Evolutionary conservation across 805 yeast genomes (phyloP), one percentile per base, ranked within the genome.

Genomic region (Ogataea glucozyma): DNA sequence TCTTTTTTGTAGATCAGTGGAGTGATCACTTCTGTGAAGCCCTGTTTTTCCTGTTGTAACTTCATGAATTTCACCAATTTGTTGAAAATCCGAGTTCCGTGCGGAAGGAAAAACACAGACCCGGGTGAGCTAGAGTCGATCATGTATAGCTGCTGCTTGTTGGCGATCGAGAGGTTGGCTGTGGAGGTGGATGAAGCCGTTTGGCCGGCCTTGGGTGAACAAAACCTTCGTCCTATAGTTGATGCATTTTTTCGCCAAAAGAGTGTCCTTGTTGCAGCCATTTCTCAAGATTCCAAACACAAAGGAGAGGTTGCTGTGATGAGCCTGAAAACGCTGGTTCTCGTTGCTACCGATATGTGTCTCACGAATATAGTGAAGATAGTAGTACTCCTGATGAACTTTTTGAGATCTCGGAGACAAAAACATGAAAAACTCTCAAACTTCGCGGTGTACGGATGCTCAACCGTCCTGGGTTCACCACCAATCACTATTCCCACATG

Each of bases 21-120:
- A 1, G 97, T 87, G 20, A 91, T 78, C 5, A 93, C 97, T 65
- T 93, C 98, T 45, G 86, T 81, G 58, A 89, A 93, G 0, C 95
- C 96, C 53, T 83, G 85, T 47, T 74, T 78, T 16, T 76, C 66
- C 62, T 89, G 95, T 58, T 88, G 97, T 30, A 79, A 67, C 58
- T 88, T 85, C 91, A 93, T 90, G 63, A 89, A 93, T 31, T 72
- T 72, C 11, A 88, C 71, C 46, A 93, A 67, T 51, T 80, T 84
- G 62, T 88, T 87, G 70, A 90, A 86, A 19, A 93, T 75, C 32
- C 91, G 71, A 1, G 97, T 81, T 2, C 99, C 99, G 58, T 88
- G 89, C 1, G 98, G 98, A 29, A 91, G 71, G 55, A 93, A 88
- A 70, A 93, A 93, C 1, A 87, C 78, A 0, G 95, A 85, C 0